A percentile compares a stretch with the other conserved stretches of the same genome.
These are phyloP conservation scores for Stellera chamaejasme DNA, from an alignment of 345 rosid species.

Conservation along the genomic window DNA sequence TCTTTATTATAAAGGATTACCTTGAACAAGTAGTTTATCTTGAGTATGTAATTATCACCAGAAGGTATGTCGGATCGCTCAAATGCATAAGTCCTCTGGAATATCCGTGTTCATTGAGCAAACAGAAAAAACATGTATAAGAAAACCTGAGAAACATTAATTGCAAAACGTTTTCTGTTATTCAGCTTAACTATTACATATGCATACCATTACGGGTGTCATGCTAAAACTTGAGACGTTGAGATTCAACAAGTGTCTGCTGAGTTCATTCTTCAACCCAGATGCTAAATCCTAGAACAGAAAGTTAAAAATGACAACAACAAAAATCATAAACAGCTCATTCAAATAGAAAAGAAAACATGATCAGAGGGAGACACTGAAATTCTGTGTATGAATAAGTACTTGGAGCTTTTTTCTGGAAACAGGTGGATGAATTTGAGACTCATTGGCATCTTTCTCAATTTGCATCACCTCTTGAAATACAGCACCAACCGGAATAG, in stretches of 20 bases:
- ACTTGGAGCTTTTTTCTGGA: constrained; percentile 71
- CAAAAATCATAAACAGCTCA: constrained; percentile 4
- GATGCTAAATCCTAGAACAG: constrained; percentile 54
- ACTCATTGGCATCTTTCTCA: constrained; percentile 67
- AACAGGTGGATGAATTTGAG: constrained; percentile 44
- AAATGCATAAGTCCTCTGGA: constrained; percentile 84
- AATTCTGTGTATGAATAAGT: constrained; percentile 14
- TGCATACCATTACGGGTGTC: constrained; percentile 79
- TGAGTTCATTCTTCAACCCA: constrained; percentile 66
- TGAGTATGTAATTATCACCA: constrained; percentile 80
- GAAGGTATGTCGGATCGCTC: constrained; percentile 68
- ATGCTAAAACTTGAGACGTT: constrained; percentile 80
- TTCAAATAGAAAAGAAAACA: not conserved
- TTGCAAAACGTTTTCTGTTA: not conserved
- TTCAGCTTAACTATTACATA: constrained; percentile 9
- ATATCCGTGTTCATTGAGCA: constrained; percentile 12
- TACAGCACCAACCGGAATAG: constrained; percentile 58
- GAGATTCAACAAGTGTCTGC: constrained; percentile 51
- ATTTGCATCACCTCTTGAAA: constrained; percentile 58
- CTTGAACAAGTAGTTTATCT: constrained; percentile 90
- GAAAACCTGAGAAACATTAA: constrained; percentile 9
- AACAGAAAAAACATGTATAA: constrained; percentile 13
- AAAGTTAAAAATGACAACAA: not conserved
- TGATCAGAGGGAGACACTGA: not conserved
- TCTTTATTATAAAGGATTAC: constrained; percentile 21